Evolutionary conservation across 2,329 filamentous ascomycete species (phyloP).

Genomic region (Xylaria multiplex): DNA sequence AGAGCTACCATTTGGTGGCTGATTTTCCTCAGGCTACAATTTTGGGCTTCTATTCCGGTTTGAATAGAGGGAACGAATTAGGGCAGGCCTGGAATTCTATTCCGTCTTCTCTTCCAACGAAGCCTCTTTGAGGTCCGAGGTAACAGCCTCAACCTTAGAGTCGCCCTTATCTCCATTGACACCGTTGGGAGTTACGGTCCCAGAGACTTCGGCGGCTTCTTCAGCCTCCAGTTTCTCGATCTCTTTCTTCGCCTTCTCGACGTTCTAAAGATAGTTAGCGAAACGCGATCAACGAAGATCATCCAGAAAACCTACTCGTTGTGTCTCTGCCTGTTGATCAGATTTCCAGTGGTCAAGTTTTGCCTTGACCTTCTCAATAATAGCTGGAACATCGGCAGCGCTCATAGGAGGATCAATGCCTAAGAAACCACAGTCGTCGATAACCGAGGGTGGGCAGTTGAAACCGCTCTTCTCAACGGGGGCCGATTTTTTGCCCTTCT

Average conservation of each 20-base stretch:
- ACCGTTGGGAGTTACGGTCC: slow-evolving; percentile 56
- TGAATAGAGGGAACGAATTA: slow-evolving; percentile 6
- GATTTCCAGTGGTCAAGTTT: slow-evolving; percentile 93
- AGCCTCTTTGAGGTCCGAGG: slow-evolving; percentile 62
- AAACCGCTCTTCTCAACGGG: slow-evolving; percentile 67
- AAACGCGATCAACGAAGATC: slow-evolving; percentile 3
- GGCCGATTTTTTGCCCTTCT: slow-evolving; percentile 82
- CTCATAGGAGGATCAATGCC: slow-evolving; percentile 89
- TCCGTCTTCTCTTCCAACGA: slow-evolving; percentile 64
- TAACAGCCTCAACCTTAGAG: slow-evolving; percentile 64
- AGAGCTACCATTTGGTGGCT: slow-evolving; percentile 14
- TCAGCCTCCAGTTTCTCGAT: slow-evolving; percentile 86
- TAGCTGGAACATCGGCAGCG: slow-evolving; percentile 80
- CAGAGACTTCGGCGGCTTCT: slow-evolving; percentile 61
- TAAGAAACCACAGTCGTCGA: slow-evolving; percentile 88
- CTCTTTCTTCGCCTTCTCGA: slow-evolving; percentile 95
- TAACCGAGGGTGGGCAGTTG: slow-evolving; percentile 89
- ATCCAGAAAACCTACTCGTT: slow-evolving; percentile 72
- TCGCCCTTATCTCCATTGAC: slow-evolving; percentile 59
- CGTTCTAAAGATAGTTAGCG: slow-evolving; percentile 73
- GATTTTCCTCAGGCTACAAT: slow-evolving; percentile 16
- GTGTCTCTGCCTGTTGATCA: slow-evolving; percentile 88
- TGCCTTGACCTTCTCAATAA: slow-evolving; percentile 88
- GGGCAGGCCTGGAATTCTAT: slow-evolving; percentile 49
- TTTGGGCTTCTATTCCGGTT: slow-evolving; percentile 6